Evolutionary conservation across 441 rosid species (phyloP), one percentile per base, ranked within the genome.

Genomic region (Mallotus japonicus): DNA sequence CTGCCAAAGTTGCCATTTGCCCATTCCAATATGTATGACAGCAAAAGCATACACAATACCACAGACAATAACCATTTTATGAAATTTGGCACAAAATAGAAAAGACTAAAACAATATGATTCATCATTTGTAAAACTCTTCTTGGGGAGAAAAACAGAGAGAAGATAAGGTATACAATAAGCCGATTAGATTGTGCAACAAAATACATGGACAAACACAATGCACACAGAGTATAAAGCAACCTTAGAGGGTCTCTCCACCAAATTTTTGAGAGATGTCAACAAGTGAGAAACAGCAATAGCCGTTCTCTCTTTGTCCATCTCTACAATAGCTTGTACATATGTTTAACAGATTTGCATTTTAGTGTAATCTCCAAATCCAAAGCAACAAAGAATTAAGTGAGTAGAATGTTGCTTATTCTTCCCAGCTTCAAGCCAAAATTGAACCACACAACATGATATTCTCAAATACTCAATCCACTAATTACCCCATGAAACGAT

Each of bases 101-200:
- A 59, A 64, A 73, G 14, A 16, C 44, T 14, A 22, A 14, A 65
- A 55, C 17, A 65, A 8, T 2, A n/a, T 15, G 24, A 62, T 37
- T 44, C 32, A 13, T 24, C 8, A 17, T 56, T 56, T 57, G 17
- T 19, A 65, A 56, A 72, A 55, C 44, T 19, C 17, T 24, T 63
- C 55, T 73, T 14, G 37, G 49, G 62, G 32, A 9, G 20, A 73
- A 46, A 64, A 65, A 10, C 8, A 47, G 34, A 73, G 71, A 67
- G 10, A 59, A 67, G 8, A 73, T 47, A n/a, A 44, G 17, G 17
- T 24, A 55, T 17, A 62, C 49, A 54, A 65, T 2, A 20, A 65
- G 67, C 69, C 44, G 17, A 6, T 71, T n/a, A 8, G 15, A 9
- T 16, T n/a, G 22, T 22, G 42, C 37, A 46, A 24, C 9, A 70